A percentile compares a stretch with the other conserved stretches of the same genome.
Evolutionary conservation across 352 stramenopile species (phyloP).

Genomic region (Pythium aquatile): DNA sequence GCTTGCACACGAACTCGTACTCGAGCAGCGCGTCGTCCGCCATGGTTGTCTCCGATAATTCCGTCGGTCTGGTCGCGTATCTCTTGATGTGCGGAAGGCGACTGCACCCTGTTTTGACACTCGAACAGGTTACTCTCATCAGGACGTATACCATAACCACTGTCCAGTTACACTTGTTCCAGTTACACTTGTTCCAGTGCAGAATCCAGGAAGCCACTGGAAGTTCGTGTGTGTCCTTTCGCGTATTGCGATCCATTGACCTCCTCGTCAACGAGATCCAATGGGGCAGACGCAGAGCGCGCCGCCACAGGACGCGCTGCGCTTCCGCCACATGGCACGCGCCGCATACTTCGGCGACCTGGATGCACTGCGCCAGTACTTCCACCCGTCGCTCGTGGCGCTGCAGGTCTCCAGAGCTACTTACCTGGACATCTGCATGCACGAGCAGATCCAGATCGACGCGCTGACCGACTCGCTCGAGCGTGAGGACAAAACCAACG

Average conservation of each 20-base stretch:
- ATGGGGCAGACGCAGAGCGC: constrained; percentile 68
- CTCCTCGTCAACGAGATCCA: not conserved
- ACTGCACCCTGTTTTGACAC: not conserved
- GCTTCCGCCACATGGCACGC: constrained; percentile 47
- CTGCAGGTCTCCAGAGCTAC: constrained; percentile 74
- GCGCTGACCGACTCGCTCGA: constrained; percentile 59
- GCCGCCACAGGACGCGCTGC: constrained; percentile 43
- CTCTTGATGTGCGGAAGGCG: not conserved
- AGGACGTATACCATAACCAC: not conserved
- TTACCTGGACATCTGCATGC: constrained; percentile 74
- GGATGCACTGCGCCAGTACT: constrained; percentile 37
- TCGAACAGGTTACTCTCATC: not conserved
- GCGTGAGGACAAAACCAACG: constrained; percentile 41
- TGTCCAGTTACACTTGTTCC: not conserved
- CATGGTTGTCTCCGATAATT: constrained; percentile 5
- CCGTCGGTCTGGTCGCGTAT: not conserved
- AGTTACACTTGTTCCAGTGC: not conserved
- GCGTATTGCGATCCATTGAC: too few species aligned
- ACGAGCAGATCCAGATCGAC: constrained; percentile 55
- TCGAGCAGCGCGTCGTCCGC: constrained; percentile 33
- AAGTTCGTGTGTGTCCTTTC: not conserved
- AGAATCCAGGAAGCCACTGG: not conserved
- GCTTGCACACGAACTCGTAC: constrained; percentile 71
- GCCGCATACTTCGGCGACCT: constrained; percentile 56
- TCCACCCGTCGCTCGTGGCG: constrained; percentile 40